These are phyloP conservation scores for Cyphellophora europaea DNA, from an alignment of 2,329 filamentous ascomycete species.

Conservation along the genomic window DNA sequence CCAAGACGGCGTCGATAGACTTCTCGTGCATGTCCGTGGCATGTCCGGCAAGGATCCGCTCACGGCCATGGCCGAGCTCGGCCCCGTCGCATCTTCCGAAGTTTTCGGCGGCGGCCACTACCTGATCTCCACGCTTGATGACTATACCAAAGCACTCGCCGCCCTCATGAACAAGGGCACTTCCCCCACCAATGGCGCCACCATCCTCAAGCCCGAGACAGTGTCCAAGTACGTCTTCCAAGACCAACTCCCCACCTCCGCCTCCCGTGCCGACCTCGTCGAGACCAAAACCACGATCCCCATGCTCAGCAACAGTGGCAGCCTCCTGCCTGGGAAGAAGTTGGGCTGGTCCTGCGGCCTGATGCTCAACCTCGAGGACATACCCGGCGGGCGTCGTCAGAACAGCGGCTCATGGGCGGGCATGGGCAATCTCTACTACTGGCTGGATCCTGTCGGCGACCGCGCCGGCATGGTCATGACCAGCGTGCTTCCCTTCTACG, in stretches of 20 bases:
- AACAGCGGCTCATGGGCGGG: conserved; percentile 15
- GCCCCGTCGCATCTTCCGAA: conserved; percentile 2
- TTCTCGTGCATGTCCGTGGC: conserved; percentile 1
- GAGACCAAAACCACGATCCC: conserved; percentile 9
- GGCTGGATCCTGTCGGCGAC: conserved; percentile 10
- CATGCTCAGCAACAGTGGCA: conserved; percentile 3
- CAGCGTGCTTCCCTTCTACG: conserved; percentile 10
- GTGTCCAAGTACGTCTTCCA: conserved; percentile 14
- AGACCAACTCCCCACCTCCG: conserved; percentile 9
- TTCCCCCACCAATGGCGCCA: conserved; percentile 6
- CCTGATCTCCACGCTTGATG: conserved; percentile 12
- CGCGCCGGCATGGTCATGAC: conserved; percentile 10
- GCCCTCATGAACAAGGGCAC: conserved; percentile 14
- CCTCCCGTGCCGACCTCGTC: conserved; percentile 5
- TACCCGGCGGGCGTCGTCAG: conserved; percentile 10
- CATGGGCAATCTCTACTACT: conserved; percentile 16
- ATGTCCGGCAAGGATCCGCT: conserved; percentile 2
- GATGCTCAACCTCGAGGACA: conserved; percentile 13
- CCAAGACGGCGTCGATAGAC: conserved; percentile 3
- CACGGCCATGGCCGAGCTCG: background rate
- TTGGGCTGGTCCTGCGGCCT: conserved; percentile 13
- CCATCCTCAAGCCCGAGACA: conserved; percentile 13
- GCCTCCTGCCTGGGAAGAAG: conserved; percentile 8
- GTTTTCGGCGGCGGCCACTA: conserved; percentile 12
- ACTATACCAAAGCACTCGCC: conserved; percentile 12